Evolutionary conservation across 495 filamentous ascomycete genomes (phyloP), one percentile per base, ranked within the genome.

Genomic region (Immersiella caudata): DNA sequence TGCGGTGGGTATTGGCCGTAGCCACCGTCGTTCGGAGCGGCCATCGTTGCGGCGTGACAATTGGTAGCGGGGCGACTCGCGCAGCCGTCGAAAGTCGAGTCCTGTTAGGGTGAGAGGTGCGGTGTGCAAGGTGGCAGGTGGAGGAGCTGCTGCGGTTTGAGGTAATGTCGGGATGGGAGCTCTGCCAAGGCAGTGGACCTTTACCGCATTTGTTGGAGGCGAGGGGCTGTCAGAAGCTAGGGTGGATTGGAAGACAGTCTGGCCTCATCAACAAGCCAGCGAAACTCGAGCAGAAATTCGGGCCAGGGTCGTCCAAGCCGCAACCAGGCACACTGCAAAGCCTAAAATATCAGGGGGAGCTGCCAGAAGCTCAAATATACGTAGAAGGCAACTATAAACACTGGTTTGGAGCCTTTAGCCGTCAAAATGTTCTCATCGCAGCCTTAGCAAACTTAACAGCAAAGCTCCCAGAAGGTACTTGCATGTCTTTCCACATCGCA

Each of bases 1-100:
- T 90, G 89, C 67, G 88, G 88, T 76, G 88, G 87, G 62, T 83
- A 81, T 65, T 85, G 82, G 79, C 81, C 79, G 72, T 88, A 87
- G 74, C 79, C 63, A 57, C 63, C 82, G 29, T 85, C 83, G 68
- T 86, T 80, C 27, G 85, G 84, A 61, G 84, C 83, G 22, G 85
- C 78, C 85, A 87, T 87, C 62, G 33, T 65, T 56, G 63, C 63
- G 26, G n/a, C n/a, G 60, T 18, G 40, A 46, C 60, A 25, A 51
- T 24, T 18, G 21, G 36, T 18, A 14, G 16, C 40, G 40, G 40
- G 40, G 40, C 52, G 21, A 22, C 59, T 18, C 29, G 35, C 27
- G 59, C 35, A 29, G 29, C 22, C 29, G 29, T 40, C 59, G n/a
- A 18, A 11, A 22, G 59, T 49, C 22, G 59, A 22, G 29, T 36